phyloP scores from a whole-genome alignment of 164 flowering plant species.

The Litsea cubeba region DNA sequence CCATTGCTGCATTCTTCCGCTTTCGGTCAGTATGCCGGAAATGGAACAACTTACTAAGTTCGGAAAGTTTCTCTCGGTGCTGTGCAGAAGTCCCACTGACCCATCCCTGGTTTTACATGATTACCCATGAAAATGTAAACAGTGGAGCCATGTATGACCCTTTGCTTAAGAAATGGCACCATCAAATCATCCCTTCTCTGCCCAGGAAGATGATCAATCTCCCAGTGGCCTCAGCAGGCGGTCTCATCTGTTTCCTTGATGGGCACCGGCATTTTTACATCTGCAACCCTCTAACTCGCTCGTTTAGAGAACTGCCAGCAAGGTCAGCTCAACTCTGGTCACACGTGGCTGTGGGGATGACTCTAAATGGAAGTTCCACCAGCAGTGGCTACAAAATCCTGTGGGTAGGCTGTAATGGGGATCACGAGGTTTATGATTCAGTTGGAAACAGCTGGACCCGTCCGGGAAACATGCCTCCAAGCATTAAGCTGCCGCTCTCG shows the following conservation, averaged over 20 bases:
- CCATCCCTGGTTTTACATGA: constrained; percentile 84
- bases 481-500: constrained; percentile 63
- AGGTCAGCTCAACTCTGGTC: constrained; percentile 80
- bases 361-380: constrained; percentile 35
- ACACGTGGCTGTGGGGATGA: constrained; percentile 87
- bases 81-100: constrained; percentile 56
- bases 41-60: constrained; percentile 69
- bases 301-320: constrained; percentile 69
- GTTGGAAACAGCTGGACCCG: constrained; percentile 53
- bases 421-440: constrained; percentile 81
- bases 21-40: constrained; percentile 73
- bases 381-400: constrained; percentile 65
- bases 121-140: constrained; percentile 60
- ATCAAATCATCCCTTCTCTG: constrained; percentile 47
- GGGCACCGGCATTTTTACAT: constrained; percentile 70
- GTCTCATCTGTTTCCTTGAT: constrained; percentile 81
- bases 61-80: constrained; percentile 65
- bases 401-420: constrained; percentile 82
- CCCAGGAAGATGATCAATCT: constrained; percentile 47
- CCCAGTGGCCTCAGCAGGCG: constrained; percentile 96
- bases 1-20: constrained; percentile 68
- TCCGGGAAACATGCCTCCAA: constrained; percentile 62
- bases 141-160: constrained; percentile 85
- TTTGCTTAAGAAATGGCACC: constrained; percentile 72
- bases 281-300: constrained; percentile 77